Evolutionary conservation across 78 protist species (phyloP), one percentile per base, ranked within the genome.

Genomic region (Polysphondylium violaceum): DNA sequence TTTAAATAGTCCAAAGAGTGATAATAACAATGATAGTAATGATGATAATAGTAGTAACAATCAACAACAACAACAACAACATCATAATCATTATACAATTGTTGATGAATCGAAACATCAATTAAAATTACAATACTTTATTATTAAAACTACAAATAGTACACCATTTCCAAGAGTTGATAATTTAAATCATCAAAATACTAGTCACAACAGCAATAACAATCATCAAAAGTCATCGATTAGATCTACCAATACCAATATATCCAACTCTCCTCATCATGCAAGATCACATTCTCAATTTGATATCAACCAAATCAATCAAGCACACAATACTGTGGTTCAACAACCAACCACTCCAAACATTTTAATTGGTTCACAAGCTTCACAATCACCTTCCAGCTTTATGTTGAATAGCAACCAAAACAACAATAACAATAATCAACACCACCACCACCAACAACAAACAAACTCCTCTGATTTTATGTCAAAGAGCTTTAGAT

Each of bases 121-220:
- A 16, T 19, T 83, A 21, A 67, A 71, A 69, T 36, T 83, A 6
- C 91, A 83, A 58, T 83, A 83, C 43, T 68, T 83, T 33, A 83
- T 83, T 21, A 41, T 83, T 11, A 67, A 59, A 50, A 83, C 91
- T 44, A 67, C 91, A 4, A 67, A 0, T 2, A 69, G 33, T 33
- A 83, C 91, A 14, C 56, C 73, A 38, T 83, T 83, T 79, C 91
- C 91, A 59, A 27, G 91, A 55, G 55, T 83, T 53, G 91, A 83
- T 69, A 51, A 81, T 27, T 40, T 51, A n/a, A 27, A 60, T 29
- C 91, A 83, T 67, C 27, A 25, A 21, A 19, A 61, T 79, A 51
- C 21, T 31, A 35, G 27, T 74, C 23, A 11, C 8, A 74, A 21
- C 41, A 29, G 23, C 56, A 21, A 56, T 17, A 25, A 47, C 53